Base-by-base conservation (phyloP, 192 early-diverging fungal species). In the Rhizophagus sp. region DNA sequence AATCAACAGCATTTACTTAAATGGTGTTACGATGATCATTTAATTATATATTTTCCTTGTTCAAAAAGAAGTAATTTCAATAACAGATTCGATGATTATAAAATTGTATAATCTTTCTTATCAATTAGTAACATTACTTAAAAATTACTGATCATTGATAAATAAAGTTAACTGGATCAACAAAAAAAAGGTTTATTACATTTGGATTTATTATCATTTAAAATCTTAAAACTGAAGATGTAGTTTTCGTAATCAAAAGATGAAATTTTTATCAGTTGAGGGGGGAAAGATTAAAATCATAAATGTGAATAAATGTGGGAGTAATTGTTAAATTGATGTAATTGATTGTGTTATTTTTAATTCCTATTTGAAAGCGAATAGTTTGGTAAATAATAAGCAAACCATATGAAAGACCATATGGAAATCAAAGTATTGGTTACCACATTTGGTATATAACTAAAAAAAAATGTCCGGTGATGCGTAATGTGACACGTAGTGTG, bases 1-100 rank as follows among this genome's bases (percentile, higher is more conserved):
- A 67, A 67, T 67, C 65, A 67, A 67, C 65, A 67, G 65, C 27
- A 24, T 17, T 67, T 67, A 67, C 30, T 67, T 67, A 67, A 67
- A 67, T 67, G 65, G 65, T 39, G 4, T 34, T 67, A 33, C 33
- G 64, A 33, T 66, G 24, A 66, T 66, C 64, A 25, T 66, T 66
- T 24, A 22, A 24, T 66, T 66, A 25, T 33, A 15, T 17, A 4
- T 15, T 33, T 30, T 11, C 30, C 13, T 66, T 33, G 27, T 33
- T 25, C 64, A 33, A 44, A 44, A 44, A 27, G 11, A 27, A 66
- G 27, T 30, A 33, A 66, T 17, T 30, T 34, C 30, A 30, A 11
- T 17, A 33, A 13, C 4, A 30, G 50, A 52, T 52, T 19, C 4
- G 10, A 22, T 22, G 52, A 57, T 19, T 57, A 57, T 47, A 57